These are phyloP conservation scores for Apium graveolens DNA, from an alignment of 129 eudicot species.

Conservation along the genomic window DNA sequence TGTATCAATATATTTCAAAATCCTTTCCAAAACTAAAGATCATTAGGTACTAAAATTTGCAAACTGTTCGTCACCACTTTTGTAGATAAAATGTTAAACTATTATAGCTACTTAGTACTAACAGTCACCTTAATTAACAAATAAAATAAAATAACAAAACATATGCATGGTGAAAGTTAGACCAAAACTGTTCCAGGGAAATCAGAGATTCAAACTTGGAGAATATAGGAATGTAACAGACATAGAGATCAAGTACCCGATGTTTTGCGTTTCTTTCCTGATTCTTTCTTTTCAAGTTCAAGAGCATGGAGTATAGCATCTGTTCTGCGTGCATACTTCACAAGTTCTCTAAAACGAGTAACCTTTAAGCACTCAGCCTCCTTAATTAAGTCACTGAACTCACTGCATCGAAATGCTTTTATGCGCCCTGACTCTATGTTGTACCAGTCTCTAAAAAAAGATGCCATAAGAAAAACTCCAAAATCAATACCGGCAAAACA, in stretches of 20 bases:
- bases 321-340: conserved; percentile 31
- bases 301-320: conserved; percentile 56
- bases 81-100: neutral
- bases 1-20: neutral
- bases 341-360: conserved; percentile 26
- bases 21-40: neutral
- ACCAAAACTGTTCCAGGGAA: neutral
- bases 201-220: neutral
- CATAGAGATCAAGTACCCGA: conserved; percentile 13
- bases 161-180: neutral
- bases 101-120: neutral
- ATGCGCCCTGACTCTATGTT: conserved; percentile 41
- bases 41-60: neutral
- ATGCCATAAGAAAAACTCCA: neutral
- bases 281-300: conserved; percentile 32
- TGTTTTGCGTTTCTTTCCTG: conserved; percentile 9
- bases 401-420: conserved; percentile 48
- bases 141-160: neutral
- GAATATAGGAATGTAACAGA: neutral
- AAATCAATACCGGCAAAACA: neutral
- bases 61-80: neutral
- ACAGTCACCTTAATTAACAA: neutral
- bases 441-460: conserved; percentile 35
- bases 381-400: conserved; percentile 38
- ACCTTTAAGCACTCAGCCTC: conserved; percentile 35